Evolutionary conservation across 768 basidiomycete genomes (phyloP).

Genomic region (Lanmaoa rubissima): DNA sequence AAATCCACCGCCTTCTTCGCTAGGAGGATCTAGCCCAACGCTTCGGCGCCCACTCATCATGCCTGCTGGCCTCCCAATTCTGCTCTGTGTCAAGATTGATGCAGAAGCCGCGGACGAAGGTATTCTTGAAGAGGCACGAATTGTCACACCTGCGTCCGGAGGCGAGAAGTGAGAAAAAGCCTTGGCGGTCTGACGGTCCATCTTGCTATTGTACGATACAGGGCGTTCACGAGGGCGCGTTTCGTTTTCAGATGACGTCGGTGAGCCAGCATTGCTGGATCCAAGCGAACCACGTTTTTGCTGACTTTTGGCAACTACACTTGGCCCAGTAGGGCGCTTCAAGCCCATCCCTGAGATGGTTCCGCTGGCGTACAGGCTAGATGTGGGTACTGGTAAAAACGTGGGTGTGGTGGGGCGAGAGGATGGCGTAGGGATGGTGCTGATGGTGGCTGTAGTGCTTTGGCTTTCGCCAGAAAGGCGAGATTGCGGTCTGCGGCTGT

Average conservation of each 20-base stretch:
- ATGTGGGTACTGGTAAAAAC: constrained; percentile 67
- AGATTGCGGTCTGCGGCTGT: constrained; percentile 66
- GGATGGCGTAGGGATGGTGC: constrained; percentile 61
- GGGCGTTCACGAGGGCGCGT: constrained; percentile 27
- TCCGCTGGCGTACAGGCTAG: constrained; percentile 45
- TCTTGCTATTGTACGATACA: constrained; percentile 25
- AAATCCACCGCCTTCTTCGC: constrained; percentile 18
- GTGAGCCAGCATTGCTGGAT: constrained; percentile 36
- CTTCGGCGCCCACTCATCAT: constrained; percentile 45
- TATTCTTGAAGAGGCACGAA: constrained; percentile 43
- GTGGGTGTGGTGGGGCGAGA: constrained; percentile 78
- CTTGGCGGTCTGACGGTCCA: constrained; percentile 28
- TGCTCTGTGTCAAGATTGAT: constrained; percentile 39
- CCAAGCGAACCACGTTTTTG: constrained; percentile 66
- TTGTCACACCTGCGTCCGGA: constrained; percentile 44
- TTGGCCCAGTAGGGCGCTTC: constrained; percentile 61
- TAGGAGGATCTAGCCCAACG: constrained; percentile 30
- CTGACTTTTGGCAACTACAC: constrained; percentile 40
- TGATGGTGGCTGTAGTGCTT: constrained; percentile 53
- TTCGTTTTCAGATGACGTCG: constrained; percentile 30
- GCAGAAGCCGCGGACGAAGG: constrained; percentile 37
- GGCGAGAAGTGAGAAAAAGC: constrained; percentile 43
- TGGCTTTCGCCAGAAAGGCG: constrained; percentile 64
- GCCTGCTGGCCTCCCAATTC: constrained; percentile 44
- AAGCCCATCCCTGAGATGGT: constrained; percentile 39